Percentiles rank a stretch among this genome's conserved stretches.
phyloP scores from a whole-genome alignment of 768 basidiomycete genomes.

The Mycena galericulata region DNA sequence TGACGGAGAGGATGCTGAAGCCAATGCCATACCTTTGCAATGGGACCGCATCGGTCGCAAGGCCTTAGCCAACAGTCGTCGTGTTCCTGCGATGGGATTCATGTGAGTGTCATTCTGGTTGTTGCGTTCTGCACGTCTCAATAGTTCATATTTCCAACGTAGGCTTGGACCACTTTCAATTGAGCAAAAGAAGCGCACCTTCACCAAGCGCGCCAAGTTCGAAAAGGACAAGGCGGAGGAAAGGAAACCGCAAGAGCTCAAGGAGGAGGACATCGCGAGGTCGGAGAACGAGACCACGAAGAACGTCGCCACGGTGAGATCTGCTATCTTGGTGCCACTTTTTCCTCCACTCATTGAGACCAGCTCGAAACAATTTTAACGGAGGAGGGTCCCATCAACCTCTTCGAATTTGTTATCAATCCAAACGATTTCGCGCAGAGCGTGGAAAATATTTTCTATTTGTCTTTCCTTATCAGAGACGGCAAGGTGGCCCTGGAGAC shows the following conservation, averaged over 20 bases:
- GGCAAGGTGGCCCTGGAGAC: constrained; percentile 83
- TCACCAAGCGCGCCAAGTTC: constrained; percentile 70
- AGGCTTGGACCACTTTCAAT: constrained; percentile 94
- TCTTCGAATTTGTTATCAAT: constrained; percentile 91
- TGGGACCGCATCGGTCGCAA: constrained; percentile 92
- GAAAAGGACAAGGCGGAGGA: constrained; percentile 80
- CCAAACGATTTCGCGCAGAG: constrained; percentile 93
- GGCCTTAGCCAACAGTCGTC: constrained; percentile 81
- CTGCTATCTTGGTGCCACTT: not conserved
- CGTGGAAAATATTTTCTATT: constrained; percentile 96
- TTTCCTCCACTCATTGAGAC: not conserved
- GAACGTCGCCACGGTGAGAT: constrained; percentile 79
- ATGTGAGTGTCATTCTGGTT: constrained; percentile 67
- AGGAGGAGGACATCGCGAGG: constrained; percentile 84
- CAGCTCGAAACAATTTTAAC: constrained; percentile 75
- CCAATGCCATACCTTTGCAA: constrained; percentile 62
- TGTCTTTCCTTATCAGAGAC: constrained; percentile 92
- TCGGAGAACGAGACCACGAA: constrained; percentile 92
- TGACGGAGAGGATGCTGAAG: constrained; percentile 65
- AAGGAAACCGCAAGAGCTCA: constrained; percentile 82
- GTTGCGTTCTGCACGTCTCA: not conserved
- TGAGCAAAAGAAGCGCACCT: constrained; percentile 82
- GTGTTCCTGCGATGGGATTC: constrained; percentile 87
- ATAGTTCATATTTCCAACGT: constrained; percentile 19
- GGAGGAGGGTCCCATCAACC: constrained; percentile 67